Conservation (phyloP, 129 eudicot species). For the Lactuca saligna region DNA sequence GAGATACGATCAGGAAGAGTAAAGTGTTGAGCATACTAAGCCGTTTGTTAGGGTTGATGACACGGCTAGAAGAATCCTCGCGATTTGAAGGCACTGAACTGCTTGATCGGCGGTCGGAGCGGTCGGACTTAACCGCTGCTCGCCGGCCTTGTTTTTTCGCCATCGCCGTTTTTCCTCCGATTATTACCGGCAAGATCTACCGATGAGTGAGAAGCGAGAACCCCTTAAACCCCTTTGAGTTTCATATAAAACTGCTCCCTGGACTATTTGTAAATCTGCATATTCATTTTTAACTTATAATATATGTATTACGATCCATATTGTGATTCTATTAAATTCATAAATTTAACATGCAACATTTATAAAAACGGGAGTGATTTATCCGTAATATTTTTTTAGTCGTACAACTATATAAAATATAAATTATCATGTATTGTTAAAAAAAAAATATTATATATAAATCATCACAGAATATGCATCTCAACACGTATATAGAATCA, state of each 20-base stretch:
- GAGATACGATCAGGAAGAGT: slow-evolving; percentile 40
- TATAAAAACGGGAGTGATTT: too few species aligned
- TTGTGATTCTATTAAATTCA: neutral
- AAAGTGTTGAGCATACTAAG: neutral
- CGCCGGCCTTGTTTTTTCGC: slow-evolving; percentile 51
- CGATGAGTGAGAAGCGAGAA: neutral
- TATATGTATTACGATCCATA: neutral
- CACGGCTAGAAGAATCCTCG: slow-evolving; percentile 20
- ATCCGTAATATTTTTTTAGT: too few species aligned
- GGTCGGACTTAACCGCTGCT: slow-evolving; percentile 25
- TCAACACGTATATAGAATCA: too few species aligned
- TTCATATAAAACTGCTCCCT: slow-evolving; percentile 10
- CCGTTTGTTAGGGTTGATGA: slow-evolving; percentile 20
- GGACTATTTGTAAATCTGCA: neutral
- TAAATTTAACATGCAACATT: too few species aligned
- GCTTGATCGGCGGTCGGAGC: slow-evolving; percentile 40
- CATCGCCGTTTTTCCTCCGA: slow-evolving; percentile 36
- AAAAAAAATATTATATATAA: too few species aligned
- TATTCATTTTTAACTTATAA: neutral
- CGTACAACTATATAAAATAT: too few species aligned
- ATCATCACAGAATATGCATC: too few species aligned
- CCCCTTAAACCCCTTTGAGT: neutral
- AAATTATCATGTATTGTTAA: too few species aligned
- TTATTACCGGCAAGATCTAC: neutral
- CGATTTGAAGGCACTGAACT: slow-evolving; percentile 25